Evolutionary conservation across 2,329 filamentous ascomycete genomes (phyloP).

Genomic region (Fusarium papillatum): DNA sequence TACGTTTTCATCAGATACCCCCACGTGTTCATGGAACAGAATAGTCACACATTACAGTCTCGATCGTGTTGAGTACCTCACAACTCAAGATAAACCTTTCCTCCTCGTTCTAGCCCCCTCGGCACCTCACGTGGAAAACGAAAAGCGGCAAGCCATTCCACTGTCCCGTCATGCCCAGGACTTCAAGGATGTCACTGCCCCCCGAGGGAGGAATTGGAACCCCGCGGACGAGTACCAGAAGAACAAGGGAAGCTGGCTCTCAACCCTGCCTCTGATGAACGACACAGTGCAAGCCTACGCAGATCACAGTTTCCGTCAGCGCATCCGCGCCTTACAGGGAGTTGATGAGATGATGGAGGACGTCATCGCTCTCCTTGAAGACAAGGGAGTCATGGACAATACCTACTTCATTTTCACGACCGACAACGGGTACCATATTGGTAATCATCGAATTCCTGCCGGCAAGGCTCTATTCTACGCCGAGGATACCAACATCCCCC

Average conservation of each 20-base stretch:
- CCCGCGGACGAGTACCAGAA: slow-evolving; percentile 49
- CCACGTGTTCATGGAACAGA: neutral
- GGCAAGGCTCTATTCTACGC: slow-evolving; percentile 66
- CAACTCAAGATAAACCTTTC: slow-evolving; percentile 57
- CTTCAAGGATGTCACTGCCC: slow-evolving; percentile 70
- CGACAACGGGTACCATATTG: slow-evolving; percentile 67
- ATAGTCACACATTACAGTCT: slow-evolving; percentile 1
- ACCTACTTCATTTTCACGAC: slow-evolving; percentile 65
- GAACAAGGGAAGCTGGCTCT: neutral
- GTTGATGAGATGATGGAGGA: slow-evolving; percentile 59
- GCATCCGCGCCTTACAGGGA: slow-evolving; percentile 56
- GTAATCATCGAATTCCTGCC: slow-evolving; percentile 63
- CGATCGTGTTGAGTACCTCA: slow-evolving; percentile 12
- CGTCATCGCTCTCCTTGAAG: slow-evolving; percentile 49
- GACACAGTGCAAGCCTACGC: slow-evolving; percentile 38
- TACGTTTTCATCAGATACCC: neutral
- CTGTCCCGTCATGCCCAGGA: slow-evolving; percentile 70
- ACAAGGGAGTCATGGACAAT: slow-evolving; percentile 49
- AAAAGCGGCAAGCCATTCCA: slow-evolving; percentile 44
- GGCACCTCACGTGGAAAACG: slow-evolving; percentile 42
- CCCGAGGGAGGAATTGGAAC: slow-evolving; percentile 74
- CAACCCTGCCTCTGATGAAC: neutral
- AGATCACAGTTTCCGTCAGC: slow-evolving; percentile 53
- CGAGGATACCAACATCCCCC: slow-evolving; percentile 64
- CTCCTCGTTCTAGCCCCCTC: slow-evolving; percentile 67